Base-by-base conservation (phyloP, 2,329 filamentous ascomycete genomes). In the Botrytis deweyae region DNA sequence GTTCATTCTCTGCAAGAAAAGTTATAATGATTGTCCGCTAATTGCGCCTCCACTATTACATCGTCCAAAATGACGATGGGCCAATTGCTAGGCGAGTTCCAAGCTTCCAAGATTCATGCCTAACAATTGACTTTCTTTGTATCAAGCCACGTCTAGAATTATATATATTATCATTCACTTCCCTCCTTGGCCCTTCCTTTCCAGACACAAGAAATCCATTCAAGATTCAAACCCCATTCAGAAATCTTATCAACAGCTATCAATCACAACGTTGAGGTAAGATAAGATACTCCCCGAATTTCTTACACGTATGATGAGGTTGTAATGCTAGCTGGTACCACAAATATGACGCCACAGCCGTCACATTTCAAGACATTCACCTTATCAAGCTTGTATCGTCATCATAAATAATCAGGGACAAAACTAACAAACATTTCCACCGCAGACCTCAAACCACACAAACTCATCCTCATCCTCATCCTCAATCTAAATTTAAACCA, bases 21-120 rank as follows among this genome's bases (percentile, higher is more conserved):
- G 14, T 33, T 6, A 46, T 38, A 20, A 22, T 55, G 33, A 68
- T 55, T 38, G 33, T 33, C 58, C 69, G 22, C 58, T 58, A 67
- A 67, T 49, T 72, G 40, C 63, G 70, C 62, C 70, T 68, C 70
- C 70, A 46, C 70, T 44, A 67, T 72, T 67, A 67, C 49, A 67
- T 67, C 49, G 49, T 59, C 33, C 38, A 61, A 46, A 38, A 44
- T 61, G 33, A 49, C 14, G 65, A 59, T 59, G 29, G 29, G 49
- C 70, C 70, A 72, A 72, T 72, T 36, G 33, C 16, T 58, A 20
- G 22, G 29, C 38, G 46, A 14, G 55, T 71, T 71, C 44, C 55
- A 71, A 71, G 67, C 67, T 73, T 73, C 72, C 68, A 72, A 72
- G 72, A 61, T 70, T 59, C 52, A 42, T 42, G 29, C n/a, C 14